These are phyloP conservation scores for Scleroderma bovista DNA, from an alignment of 768 basidiomycete genomes.

Conservation along the genomic window DNA sequence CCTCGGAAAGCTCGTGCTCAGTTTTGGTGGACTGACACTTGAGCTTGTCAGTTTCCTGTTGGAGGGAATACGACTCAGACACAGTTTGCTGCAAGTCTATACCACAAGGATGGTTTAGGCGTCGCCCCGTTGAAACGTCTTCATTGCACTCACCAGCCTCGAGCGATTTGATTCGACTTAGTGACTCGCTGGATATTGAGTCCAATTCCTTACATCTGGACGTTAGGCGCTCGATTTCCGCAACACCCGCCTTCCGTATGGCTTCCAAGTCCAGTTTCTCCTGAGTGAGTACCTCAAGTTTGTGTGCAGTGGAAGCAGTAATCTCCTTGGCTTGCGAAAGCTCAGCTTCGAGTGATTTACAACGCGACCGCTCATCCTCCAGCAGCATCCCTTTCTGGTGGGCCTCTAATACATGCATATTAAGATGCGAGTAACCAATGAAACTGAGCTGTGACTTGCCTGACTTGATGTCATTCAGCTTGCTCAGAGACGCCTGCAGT, in stretches of 20 bases:
- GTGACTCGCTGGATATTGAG: conserved; percentile 7
- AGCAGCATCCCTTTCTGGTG: conserved; percentile 10
- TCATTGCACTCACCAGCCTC: conserved; percentile 18
- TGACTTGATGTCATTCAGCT: conserved; percentile 26
- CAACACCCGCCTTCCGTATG: conserved; percentile 6
- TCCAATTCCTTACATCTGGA: conserved; percentile 7
- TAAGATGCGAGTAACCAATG: background rate
- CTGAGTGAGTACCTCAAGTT: conserved; percentile 13
- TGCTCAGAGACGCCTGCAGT: conserved; percentile 22
- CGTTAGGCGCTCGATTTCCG: conserved; percentile 15
- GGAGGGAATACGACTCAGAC: conserved; percentile 13
- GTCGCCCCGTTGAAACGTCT: conserved; percentile 23
- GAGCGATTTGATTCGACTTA: conserved; percentile 9
- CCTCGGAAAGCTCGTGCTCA: conserved; percentile 17
- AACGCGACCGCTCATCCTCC: conserved; percentile 15
- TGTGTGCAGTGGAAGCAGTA: conserved; percentile 6
- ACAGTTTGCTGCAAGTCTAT: conserved; percentile 16
- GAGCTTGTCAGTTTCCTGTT: conserved; percentile 7
- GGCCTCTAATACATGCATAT: conserved; percentile 11
- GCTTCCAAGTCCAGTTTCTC: conserved; percentile 22
- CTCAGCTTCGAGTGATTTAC: conserved; percentile 14
- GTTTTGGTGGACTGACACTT: conserved; percentile 10
- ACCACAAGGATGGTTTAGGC: conserved; percentile 14
- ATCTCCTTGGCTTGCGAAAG: conserved; percentile 16
- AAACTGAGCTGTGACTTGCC: conserved; percentile 16